These are phyloP conservation scores for Aspergillus transmontanensis DNA, from an alignment of 2,329 filamentous ascomycete species.

Conservation along the genomic window DNA sequence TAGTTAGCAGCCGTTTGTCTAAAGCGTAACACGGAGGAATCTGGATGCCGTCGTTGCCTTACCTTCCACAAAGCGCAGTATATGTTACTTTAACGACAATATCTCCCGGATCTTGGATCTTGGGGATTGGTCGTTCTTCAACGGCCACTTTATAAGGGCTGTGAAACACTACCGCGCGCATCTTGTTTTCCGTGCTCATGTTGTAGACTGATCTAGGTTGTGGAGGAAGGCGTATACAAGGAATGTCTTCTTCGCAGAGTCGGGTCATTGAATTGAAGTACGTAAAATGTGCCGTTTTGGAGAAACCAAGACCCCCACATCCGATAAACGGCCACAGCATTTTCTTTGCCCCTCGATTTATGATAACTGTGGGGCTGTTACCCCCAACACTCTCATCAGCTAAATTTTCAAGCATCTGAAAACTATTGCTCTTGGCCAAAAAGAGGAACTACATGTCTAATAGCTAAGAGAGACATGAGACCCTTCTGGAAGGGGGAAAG, in stretches of 20 bases:
- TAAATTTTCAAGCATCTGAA: neutral
- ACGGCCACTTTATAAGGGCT: slow-evolving; percentile 73
- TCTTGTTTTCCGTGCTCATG: slow-evolving; percentile 54
- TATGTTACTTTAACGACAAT: slow-evolving; percentile 81
- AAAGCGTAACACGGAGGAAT: neutral
- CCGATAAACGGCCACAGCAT: slow-evolving; percentile 11
- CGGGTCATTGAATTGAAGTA: neutral
- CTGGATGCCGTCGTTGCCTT: slow-evolving; percentile 35
- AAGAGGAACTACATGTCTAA: neutral
- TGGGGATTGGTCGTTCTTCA: slow-evolving; percentile 77
- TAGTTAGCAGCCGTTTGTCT: neutral
- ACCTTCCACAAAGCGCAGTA: slow-evolving; percentile 88
- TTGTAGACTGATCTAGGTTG: neutral
- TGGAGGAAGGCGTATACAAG: neutral
- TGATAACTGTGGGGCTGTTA: slow-evolving; percentile 6
- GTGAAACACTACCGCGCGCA: slow-evolving; percentile 89
- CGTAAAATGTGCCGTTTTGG: neutral
- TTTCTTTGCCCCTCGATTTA: slow-evolving; percentile 4
- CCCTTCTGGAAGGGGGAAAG: neutral
- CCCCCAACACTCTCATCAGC: neutral
- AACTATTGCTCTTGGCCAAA: neutral
- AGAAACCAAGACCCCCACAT: slow-evolving; percentile 5
- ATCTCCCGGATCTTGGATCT: slow-evolving; percentile 70
- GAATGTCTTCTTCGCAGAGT: neutral
- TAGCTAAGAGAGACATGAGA: neutral